Base-by-base conservation (phyloP, 1,139 yeast genomes). In the Kurtzmaniella quercitrusa region DNA sequence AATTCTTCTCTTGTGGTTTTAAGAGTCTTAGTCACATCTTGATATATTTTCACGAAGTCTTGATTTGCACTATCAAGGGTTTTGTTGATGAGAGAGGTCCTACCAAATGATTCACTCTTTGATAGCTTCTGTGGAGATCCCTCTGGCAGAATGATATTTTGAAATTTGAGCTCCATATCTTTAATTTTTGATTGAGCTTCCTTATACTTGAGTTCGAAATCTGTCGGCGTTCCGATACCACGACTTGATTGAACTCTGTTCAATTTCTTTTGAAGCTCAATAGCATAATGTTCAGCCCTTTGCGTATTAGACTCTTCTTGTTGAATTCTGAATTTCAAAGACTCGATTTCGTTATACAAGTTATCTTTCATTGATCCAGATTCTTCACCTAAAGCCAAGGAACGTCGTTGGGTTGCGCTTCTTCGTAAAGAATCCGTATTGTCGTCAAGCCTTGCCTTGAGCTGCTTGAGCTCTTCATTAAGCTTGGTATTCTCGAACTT, bases 401-500 rank as follows among this genome's bases (percentile, higher is more conserved):
- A 67, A 38, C 66, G 53, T 45, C 71, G 52, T 17, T 42, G 47
- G 33, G 48, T 42, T 33, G 49, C 51, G 44, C 50, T 59, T 38
- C 47, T 53, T 38, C 63, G 61, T 1, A 65, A 56, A n/a, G 54
- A 47, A 35, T 54, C 59, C 17, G 45, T 50, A 41, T 53, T 42
- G 36, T 65, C 53, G 45, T 63, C 62, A 8, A 66, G 56, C 42
- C 73, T 60, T 32, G 57, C 74, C 50, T 81, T 84, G 11, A 84
- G 60, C 50, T 82, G 63, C 28, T 73, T 69, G 42, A 83, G 53
- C 47, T 84, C 88, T 41, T 83, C 82, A n/a, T 66, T 61, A 36
- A 83, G 57, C 49, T 76, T 75, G 55, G 60, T 63, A 47, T 78
- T 80, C 47, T 79, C 84, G 40, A 78, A 76, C 41, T 69, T 67